Conservation (phyloP, 495 filamentous ascomycete genomes). For the Penicillium pancosmium region DNA sequence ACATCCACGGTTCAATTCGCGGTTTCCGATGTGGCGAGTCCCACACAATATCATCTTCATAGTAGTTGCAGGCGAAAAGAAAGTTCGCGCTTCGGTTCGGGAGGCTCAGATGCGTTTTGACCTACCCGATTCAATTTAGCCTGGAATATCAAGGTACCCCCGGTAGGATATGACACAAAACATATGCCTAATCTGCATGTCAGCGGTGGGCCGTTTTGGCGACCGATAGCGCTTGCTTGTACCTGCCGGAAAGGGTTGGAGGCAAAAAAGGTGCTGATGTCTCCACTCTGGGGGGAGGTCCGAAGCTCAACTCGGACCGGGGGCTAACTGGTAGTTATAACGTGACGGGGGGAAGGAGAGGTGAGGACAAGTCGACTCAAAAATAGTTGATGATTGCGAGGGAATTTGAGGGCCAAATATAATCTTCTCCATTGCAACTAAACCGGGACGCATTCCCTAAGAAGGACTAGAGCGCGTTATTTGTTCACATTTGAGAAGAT, state of each 20-base stretch:
- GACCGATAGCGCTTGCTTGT: constrained; percentile 23
- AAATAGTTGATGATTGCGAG: constrained; percentile 16
- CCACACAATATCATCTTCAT: neutral
- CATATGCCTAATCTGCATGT: constrained; percentile 7
- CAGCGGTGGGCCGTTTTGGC: constrained; percentile 7
- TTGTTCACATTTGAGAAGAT: constrained; percentile 28
- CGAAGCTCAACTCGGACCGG: constrained; percentile 9
- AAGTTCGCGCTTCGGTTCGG: constrained; percentile 1
- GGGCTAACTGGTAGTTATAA: constrained; percentile 9
- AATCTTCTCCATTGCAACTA: constrained; percentile 6
- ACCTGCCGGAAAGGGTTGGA: constrained; percentile 26
- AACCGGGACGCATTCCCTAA: constrained; percentile 23
- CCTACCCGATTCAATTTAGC: constrained; percentile 2
- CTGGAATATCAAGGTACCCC: constrained; percentile 1
- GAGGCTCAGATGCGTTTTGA: neutral
- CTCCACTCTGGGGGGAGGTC: neutral
- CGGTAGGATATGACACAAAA: constrained; percentile 1
- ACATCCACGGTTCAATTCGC: neutral
- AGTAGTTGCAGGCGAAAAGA: neutral
- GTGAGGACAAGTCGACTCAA: neutral
- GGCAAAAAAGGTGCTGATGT: constrained; percentile 2
- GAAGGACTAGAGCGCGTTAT: constrained; percentile 24
- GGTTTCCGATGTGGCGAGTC: constrained; percentile 5
- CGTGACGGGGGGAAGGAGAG: neutral
- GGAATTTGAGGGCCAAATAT: constrained; percentile 24